phyloP scores from a whole-genome alignment of 805 yeast genomes.

The Metschnikowia continentalis region DNA sequence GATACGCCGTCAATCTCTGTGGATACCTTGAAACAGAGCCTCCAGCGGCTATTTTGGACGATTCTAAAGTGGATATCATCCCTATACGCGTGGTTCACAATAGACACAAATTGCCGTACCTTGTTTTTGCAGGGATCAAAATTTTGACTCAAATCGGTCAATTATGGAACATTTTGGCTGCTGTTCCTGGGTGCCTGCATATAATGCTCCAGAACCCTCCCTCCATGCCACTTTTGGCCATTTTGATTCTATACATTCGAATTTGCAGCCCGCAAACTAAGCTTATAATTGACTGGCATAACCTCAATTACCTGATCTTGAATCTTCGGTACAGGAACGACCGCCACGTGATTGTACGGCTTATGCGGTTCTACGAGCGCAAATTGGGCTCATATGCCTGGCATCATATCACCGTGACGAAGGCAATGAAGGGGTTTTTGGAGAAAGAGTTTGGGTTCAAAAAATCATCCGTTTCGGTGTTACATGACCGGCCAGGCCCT shows the following conservation, averaged over 20 bases:
- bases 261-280: constrained; percentile 50
- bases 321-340: constrained; percentile 54
- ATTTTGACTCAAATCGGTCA: constrained; percentile 51
- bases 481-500: constrained; percentile 83
- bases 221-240: constrained; percentile 71
- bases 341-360: constrained; percentile 57
- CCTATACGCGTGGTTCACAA: constrained; percentile 43
- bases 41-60: constrained; percentile 47
- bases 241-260: constrained; percentile 52
- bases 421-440: constrained; percentile 63
- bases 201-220: constrained; percentile 91
- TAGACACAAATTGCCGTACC: constrained; percentile 42
- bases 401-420: constrained; percentile 76
- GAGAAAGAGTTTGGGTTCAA: constrained; percentile 49
- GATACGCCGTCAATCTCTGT: constrained; percentile 74
- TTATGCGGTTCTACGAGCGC: constrained; percentile 61
- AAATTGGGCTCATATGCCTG: constrained; percentile 59
- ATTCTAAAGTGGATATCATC: constrained; percentile 49
- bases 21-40: constrained; percentile 69
- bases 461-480: constrained; percentile 47
- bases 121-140: constrained; percentile 55
- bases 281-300: constrained; percentile 93
- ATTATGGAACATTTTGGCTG: constrained; percentile 46
- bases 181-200: constrained; percentile 58
- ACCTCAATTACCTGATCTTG: constrained; percentile 80